Evolutionary conservation across 805 yeast genomes (phyloP).

Genomic region (Kluyveromyces starmeri): DNA sequence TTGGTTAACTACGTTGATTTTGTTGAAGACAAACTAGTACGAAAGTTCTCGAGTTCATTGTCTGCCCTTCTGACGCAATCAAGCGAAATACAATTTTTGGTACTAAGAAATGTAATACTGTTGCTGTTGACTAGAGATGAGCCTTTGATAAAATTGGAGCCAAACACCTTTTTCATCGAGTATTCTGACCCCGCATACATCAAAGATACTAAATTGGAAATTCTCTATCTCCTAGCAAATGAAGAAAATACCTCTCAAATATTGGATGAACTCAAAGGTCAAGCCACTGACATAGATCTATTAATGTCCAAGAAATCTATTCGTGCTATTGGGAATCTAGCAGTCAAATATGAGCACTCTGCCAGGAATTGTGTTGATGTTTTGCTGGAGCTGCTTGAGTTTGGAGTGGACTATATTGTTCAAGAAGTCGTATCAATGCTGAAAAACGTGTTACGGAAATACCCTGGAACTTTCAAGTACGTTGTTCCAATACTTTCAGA

Average conservation of each 20-base stretch:
- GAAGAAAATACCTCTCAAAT: slow-evolving; percentile 52
- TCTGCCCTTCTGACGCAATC: slow-evolving; percentile 65
- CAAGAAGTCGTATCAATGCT: slow-evolving; percentile 75
- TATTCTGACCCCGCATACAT: slow-evolving; percentile 82
- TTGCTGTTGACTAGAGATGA: slow-evolving; percentile 58
- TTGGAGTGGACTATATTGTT: slow-evolving; percentile 62
- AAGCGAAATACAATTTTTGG: slow-evolving; percentile 75
- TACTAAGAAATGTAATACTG: slow-evolving; percentile 70
- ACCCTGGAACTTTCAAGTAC: slow-evolving; percentile 49
- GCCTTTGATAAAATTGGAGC: slow-evolving; percentile 49
- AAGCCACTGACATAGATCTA: slow-evolving; percentile 79
- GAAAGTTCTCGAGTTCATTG: slow-evolving; percentile 58
- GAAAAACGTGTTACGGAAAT: slow-evolving; percentile 67
- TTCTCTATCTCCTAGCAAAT: slow-evolving; percentile 70
- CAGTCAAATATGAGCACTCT: slow-evolving; percentile 54
- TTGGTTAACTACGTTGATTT: slow-evolving; percentile 59
- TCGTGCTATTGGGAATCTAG: slow-evolving; percentile 82
- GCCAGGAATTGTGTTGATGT: slow-evolving; percentile 58
- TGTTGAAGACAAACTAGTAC: slow-evolving; percentile 48
- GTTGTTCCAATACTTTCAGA: slow-evolving; percentile 36
- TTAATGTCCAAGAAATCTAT: slow-evolving; percentile 84
- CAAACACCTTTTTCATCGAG: slow-evolving; percentile 72
- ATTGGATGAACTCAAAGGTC: slow-evolving; percentile 69
- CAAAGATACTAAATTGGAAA: slow-evolving; percentile 83
- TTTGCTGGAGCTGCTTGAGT: slow-evolving; percentile 48